These are phyloP conservation scores for Chenopodium formosanum DNA, from an alignment of 148 eudicot species.

Conservation along the genomic window DNA sequence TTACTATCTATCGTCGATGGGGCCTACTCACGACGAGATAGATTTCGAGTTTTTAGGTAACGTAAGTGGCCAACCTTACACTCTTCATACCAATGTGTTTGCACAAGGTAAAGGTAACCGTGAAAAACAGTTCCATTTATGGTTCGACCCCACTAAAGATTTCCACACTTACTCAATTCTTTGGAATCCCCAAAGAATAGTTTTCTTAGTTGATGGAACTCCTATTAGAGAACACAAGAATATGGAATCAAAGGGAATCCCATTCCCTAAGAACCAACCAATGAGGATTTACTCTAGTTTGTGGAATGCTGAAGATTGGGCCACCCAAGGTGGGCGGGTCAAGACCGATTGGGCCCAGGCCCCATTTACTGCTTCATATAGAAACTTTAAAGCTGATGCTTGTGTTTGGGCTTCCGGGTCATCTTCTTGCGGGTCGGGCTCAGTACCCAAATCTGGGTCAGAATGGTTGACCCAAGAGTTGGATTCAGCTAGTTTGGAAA, in stretches of 20 bases:
- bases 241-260: conserved; percentile 31
- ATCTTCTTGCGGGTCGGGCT: conserved; percentile 25
- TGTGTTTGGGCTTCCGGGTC: conserved; percentile 30
- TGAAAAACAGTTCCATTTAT: conserved; percentile 34
- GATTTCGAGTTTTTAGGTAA: conserved; percentile 40
- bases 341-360: conserved; percentile 35
- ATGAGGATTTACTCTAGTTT: conserved; percentile 40
- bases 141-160: conserved; percentile 35
- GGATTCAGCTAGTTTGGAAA: conserved; percentile 32
- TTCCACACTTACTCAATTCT: conserved; percentile 39
- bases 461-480: conserved; percentile 37
- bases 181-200: conserved; percentile 35
- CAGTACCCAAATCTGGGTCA: background rate
- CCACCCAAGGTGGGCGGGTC: conserved; percentile 37
- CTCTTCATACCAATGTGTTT: conserved; percentile 34
- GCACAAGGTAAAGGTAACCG: conserved; percentile 36
- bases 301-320: conserved; percentile 46
- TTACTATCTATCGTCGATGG: conserved; percentile 32
- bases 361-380: conserved; percentile 28
- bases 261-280: conserved; percentile 36
- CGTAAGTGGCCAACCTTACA: conserved; percentile 32
- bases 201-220: conserved; percentile 32
- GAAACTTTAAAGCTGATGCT: conserved; percentile 27
- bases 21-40: conserved; percentile 30
- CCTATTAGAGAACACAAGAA: conserved; percentile 37